Percentiles rank a stretch among this genome's conserved stretches.
These are phyloP conservation scores for Pleurotus cornucopiae DNA, from an alignment of 768 basidiomycete genomes.

Conservation along the genomic window DNA sequence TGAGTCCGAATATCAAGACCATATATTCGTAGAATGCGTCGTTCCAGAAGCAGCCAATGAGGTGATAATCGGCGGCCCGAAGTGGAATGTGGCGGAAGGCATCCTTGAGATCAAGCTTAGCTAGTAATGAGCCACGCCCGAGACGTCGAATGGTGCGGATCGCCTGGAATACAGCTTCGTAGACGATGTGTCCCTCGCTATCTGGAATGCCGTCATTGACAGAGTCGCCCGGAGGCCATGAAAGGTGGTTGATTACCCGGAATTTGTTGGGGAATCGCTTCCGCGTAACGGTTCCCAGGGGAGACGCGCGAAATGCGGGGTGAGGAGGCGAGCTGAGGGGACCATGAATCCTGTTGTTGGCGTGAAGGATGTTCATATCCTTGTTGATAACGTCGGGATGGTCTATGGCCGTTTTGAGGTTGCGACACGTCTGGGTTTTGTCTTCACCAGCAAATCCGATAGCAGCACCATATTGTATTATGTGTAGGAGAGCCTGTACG, in stretches of 20 bases:
- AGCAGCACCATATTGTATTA: conserved; percentile 22
- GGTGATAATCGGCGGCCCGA: conserved; percentile 17
- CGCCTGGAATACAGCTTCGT: not conserved
- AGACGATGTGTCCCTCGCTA: not conserved
- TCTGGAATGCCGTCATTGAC: conserved; percentile 8
- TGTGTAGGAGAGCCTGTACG: conserved; percentile 20
- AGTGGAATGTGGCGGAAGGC: conserved; percentile 11
- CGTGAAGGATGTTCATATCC: conserved; percentile 9
- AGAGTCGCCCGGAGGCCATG: conserved; percentile 1
- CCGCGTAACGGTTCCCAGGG: conserved; percentile 19
- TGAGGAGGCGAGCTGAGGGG: conserved; percentile 18
- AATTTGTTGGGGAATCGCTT: conserved; percentile 18
- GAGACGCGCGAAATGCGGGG: conserved; percentile 17
- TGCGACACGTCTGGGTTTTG: conserved; percentile 12
- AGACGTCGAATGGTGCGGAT: not conserved
- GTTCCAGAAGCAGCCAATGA: conserved; percentile 5
- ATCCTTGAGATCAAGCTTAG: conserved; percentile 13
- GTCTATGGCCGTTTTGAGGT: conserved; percentile 22
- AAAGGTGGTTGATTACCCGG: conserved; percentile 7
- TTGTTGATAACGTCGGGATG: conserved; percentile 6
- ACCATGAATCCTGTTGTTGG: conserved; percentile 14
- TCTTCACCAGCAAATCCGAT: conserved; percentile 20
- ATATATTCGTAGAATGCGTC: not conserved
- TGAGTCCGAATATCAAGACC: conserved; percentile 30
- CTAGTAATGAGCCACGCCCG: not conserved